Evolutionary conservation across 2,329 filamentous ascomycete species (phyloP).

Genomic region (Coleophoma eucalyptorum): DNA sequence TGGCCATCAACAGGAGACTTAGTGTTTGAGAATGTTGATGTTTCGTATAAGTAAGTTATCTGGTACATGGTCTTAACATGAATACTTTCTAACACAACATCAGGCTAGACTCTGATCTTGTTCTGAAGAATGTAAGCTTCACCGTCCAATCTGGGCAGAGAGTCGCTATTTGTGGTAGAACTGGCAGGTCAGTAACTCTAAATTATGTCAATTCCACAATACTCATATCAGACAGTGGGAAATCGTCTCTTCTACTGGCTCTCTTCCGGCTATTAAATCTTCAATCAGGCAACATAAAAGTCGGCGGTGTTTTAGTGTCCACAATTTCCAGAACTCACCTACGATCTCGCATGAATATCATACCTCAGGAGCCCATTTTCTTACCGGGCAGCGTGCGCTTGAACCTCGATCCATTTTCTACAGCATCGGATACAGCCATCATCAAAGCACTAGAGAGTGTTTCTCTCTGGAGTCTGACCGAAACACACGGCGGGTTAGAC

Average conservation of each 20-base stretch:
- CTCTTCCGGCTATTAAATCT: background rate
- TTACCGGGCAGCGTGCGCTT: constrained; percentile 28
- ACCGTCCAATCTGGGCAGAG: constrained; percentile 35
- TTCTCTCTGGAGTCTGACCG: constrained; percentile 35
- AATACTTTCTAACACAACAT: background rate
- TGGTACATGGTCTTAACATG: background rate
- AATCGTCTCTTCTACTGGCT: background rate
- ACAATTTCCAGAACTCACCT: background rate
- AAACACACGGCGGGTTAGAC: constrained; percentile 13
- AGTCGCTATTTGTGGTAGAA: constrained; percentile 47
- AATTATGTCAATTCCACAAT: background rate
- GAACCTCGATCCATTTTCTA: background rate
- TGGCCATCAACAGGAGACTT: constrained; percentile 26
- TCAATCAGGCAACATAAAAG: background rate
- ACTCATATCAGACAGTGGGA: background rate
- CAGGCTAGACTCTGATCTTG: background rate
- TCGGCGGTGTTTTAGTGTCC: background rate
- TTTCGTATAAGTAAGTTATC: background rate
- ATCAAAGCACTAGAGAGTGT: constrained; percentile 37
- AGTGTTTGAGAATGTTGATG: constrained; percentile 2
- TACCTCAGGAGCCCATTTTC: constrained; percentile 37
- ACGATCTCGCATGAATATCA: constrained; percentile 6
- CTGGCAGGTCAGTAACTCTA: constrained; percentile 26
- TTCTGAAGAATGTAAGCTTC: background rate
- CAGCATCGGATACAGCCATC: constrained; percentile 18